Base-by-base conservation (phyloP, 2,329 filamentous ascomycete genomes). In the Colletotrichum plurivorum region DNA sequence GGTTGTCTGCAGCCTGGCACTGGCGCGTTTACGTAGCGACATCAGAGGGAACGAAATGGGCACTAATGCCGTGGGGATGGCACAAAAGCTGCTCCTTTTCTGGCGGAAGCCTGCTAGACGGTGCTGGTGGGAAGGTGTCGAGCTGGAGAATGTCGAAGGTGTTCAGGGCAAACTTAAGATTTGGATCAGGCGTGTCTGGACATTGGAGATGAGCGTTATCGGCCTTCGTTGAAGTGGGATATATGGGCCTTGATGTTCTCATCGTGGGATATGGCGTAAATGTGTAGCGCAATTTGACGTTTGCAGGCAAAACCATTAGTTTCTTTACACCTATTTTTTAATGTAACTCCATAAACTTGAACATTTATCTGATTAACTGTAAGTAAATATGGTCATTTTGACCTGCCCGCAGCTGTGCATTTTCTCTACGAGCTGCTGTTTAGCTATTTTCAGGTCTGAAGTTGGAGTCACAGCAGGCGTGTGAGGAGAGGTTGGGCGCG, bases 51-150 rank as follows among this genome's bases (percentile, higher is more conserved):
- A 91, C 75, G 90, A 92, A 69, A 88, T 90, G 83, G 85, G 93
- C 59, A 90, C 88, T 73, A 94, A 91, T 78, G 93, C 94, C 0
- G 94, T 98, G 18, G 95, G 95, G 60, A 99, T 99, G 96, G 96
- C 96, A 13, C 96, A 99, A 81, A 99, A 99, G 83, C 88, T 99
- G 54, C 87, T 99, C 15, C 87, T 99, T 4, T 99, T 99, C 85
- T 99, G 96, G 96, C 90, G 96, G 73, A 99, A 99, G 82, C 96
- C 96, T 16, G 96, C 96, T 15, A 87, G 96, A 70, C 89, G 96
- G 79, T 99, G 96, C 85, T 99, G 96, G 96, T 99, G 96, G 96
- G 96, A 99, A 80, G 96, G 96, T 25, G 93, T 99, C 45, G 95
- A 98, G 79, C 86, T 99, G 52, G 90, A 96, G 18, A 87, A 93